Conservation (phyloP, 768 basidiomycete genomes). For the Tylopilus plumbeoviolaceoides region DNA sequence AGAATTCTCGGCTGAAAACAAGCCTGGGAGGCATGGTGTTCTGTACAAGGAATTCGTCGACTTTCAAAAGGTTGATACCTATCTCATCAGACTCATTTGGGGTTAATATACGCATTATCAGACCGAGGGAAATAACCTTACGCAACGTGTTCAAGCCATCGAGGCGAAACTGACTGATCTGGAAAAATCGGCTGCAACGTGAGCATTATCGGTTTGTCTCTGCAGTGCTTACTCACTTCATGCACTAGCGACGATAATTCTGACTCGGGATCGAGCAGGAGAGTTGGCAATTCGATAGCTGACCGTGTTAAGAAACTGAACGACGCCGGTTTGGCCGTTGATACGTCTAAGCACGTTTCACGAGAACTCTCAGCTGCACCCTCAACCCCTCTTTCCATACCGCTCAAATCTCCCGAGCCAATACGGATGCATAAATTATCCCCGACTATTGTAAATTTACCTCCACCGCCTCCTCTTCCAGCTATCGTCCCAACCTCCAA, state of each 20-base stretch:
- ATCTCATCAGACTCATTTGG: slow-evolving; percentile 2
- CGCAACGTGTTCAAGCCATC: slow-evolving; percentile 39
- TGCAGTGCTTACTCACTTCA: slow-evolving; percentile 8
- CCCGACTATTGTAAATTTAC: slow-evolving; percentile 30
- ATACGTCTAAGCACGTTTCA: slow-evolving; percentile 54
- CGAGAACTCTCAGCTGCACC: slow-evolving; percentile 46
- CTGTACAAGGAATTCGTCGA: slow-evolving; percentile 61
- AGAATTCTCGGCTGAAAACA: slow-evolving; percentile 51
- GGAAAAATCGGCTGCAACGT: slow-evolving; percentile 36
- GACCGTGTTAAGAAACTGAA: slow-evolving; percentile 76
- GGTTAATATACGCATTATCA: slow-evolving; percentile 22
- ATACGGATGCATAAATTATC: slow-evolving; percentile 39
- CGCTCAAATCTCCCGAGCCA: slow-evolving; percentile 30
- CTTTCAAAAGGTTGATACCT: slow-evolving; percentile 56
- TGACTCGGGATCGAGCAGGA: slow-evolving; percentile 36
- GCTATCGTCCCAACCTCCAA: slow-evolving; percentile 19
- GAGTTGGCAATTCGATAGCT: slow-evolving; percentile 67
- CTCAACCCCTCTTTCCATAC: slow-evolving; percentile 21
- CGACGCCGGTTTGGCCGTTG: slow-evolving; percentile 63
- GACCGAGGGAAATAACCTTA: slow-evolving; percentile 38
- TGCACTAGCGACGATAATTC: slow-evolving; percentile 11
- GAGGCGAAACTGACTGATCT: slow-evolving; percentile 44
- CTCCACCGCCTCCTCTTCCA: slow-evolving; percentile 18
- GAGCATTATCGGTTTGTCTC: slow-evolving; percentile 15
- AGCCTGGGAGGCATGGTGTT: slow-evolving; percentile 46